Percentiles rank a stretch among this genome's conserved stretches.
phyloP scores from a whole-genome alignment of 148 eudicot genomes.

The Nepenthes mirabilis region DNA sequence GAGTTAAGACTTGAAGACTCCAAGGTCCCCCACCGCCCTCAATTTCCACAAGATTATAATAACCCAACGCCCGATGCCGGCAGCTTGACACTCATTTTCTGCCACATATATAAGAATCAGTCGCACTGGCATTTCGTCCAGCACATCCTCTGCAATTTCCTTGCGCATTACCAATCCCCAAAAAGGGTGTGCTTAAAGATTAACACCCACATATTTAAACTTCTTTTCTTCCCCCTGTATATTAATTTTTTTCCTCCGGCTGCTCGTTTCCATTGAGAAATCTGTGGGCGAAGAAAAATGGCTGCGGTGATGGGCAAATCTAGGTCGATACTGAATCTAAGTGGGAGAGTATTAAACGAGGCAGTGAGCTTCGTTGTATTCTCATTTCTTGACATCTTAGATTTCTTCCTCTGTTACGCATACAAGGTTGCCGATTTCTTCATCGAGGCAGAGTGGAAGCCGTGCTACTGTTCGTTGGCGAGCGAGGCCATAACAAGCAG shows the following conservation, averaged over 20 bases:
- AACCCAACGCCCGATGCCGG: too few species aligned
- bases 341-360: conserved; percentile 21
- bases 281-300: not conserved
- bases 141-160: too few species aligned
- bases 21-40: not conserved
- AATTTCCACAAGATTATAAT: too few species aligned
- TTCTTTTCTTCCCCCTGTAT: not conserved
- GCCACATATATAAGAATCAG: too few species aligned
- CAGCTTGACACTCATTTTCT: too few species aligned
- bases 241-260: not conserved
- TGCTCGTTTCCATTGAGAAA: not conserved
- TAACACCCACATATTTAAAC: too few species aligned
- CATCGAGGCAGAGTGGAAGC: conserved; percentile 46
- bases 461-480: conserved; percentile 40
- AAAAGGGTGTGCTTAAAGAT: too few species aligned
- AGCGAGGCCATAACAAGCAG: conserved; percentile 15
- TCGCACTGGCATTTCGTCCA: too few species aligned
- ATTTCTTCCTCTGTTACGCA: conserved; percentile 32
- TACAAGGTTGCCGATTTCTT: conserved; percentile 40
- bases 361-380: conserved; percentile 39
- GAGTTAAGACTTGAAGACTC: not conserved
- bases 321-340: conserved; percentile 5
- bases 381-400: conserved; percentile 31
- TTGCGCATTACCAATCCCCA: too few species aligned
- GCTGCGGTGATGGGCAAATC: not conserved